phyloP scores from a whole-genome alignment of 2,329 filamentous ascomycete species.

The Phaeomoniella chlamydospora region DNA sequence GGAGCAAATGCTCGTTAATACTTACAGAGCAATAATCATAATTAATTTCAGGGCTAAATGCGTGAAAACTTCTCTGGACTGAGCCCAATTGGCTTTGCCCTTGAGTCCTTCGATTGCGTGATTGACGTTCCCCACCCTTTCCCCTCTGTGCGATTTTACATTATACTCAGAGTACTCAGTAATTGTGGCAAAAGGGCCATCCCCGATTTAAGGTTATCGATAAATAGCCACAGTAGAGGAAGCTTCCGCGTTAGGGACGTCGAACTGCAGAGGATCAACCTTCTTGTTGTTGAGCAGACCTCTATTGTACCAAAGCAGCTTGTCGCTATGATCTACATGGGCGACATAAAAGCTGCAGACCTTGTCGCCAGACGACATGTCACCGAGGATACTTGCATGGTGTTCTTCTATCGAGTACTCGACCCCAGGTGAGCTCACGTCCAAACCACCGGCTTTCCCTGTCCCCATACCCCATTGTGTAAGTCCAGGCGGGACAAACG shows the following conservation, averaged over 20 bases:
- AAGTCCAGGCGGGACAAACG: constrained; percentile 26
- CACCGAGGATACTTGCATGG: constrained; percentile 26
- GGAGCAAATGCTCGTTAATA: too few relatives aligned
- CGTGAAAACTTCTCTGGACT: too few relatives aligned
- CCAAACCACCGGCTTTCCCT: constrained; percentile 35
- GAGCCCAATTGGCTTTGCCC: too few relatives aligned
- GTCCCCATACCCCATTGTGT: constrained; percentile 27
- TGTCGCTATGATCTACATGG: constrained; percentile 23
- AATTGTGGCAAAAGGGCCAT: too few relatives aligned
- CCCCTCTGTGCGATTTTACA: too few relatives aligned
- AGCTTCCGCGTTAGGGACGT: constrained; percentile 21
- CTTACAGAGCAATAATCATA: too few relatives aligned
- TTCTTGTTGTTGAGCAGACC: constrained; percentile 26
- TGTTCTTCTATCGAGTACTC: constrained; percentile 25
- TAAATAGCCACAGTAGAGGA: too few relatives aligned
- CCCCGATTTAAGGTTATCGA: too few relatives aligned
- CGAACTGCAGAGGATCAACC: constrained; percentile 15
- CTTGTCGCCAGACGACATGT: constrained; percentile 5
- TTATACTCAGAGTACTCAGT: too few relatives aligned
- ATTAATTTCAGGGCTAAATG: too few relatives aligned
- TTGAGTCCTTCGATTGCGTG: too few relatives aligned
- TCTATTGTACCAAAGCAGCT: constrained; percentile 29
- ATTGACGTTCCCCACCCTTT: too few relatives aligned
- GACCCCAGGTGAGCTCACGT: constrained; percentile 23
- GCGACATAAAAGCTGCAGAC: constrained; percentile 25